Base-by-base conservation (phyloP, 352 stramenopile species). In the Peronospora belbahrii region DNA sequence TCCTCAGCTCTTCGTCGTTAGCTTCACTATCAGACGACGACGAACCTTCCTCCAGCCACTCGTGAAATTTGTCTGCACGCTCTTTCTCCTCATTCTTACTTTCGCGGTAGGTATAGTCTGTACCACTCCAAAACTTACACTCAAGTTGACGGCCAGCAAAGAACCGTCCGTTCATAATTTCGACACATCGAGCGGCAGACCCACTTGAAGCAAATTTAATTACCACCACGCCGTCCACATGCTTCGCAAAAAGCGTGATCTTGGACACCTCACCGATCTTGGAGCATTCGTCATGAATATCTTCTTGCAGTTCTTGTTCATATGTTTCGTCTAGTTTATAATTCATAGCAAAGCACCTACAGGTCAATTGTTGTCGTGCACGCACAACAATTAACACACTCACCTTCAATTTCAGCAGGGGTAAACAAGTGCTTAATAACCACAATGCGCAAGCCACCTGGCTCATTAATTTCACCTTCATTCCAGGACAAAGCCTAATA, bases 391-490 rank as follows among this genome's bases (percentile, higher is more conserved):
- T 10, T 4, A 20, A 27, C n/a, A 23, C 13, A 22, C 24, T 8
- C 36, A 86, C 77, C 53, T 64, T 83, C 57, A 33, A 97, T 88
- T 52, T 97, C 87, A 10, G 77, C 68, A 0, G 86, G 84, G 18
- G 80, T 81, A 62, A 98, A 97, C 80, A 98, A 89, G 73, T 97
- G 83, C 70, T 97, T 96, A 22, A 98, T 75, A 22, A 98, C 92
- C 24, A 98, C 85, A 61, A 99, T 99, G 4, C 90, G 79, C 17
- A 98, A 63, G 6, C 90, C 95, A 14, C 88, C 75, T 13, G 85
- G 75, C 22, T 97, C 83, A 19, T 82, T 86, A 27, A 94, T 79
- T 65, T 97, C 94, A 36, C 96, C 93, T 63, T 91, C 87, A 42
- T 97, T 96, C 92, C 95, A 98, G 23, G 92, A 96, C 40, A 97